Evolutionary conservation across 2,329 filamentous ascomycete genomes (phyloP).

Genomic region (Phaeosphaeriaceae sp.): DNA sequence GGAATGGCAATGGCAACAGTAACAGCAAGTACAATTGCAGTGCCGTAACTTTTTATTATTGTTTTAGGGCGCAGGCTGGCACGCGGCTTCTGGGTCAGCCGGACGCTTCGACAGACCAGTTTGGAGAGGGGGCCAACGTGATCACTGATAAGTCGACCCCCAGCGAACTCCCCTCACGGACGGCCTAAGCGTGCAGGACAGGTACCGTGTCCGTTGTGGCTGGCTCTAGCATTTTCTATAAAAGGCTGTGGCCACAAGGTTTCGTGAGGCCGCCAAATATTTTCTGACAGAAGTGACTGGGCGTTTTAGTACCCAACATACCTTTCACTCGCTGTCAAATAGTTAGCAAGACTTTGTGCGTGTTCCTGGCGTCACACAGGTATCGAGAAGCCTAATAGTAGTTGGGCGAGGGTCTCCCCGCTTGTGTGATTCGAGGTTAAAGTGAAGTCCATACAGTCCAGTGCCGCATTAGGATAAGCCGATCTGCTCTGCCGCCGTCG

Average conservation of each 20-base stretch:
- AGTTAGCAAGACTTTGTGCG: conserved; percentile 21
- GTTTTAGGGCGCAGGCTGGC: conserved; percentile 24
- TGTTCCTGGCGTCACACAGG: conserved; percentile 31
- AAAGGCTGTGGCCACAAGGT: conserved; percentile 13
- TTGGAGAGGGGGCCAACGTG: conserved; percentile 23
- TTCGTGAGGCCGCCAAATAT: conserved; percentile 8
- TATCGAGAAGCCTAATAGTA: conserved; percentile 18
- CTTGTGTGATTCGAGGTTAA: conserved; percentile 30
- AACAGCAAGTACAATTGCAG: conserved; percentile 11
- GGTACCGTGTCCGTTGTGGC: conserved; percentile 23
- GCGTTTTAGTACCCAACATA: conserved; percentile 20
- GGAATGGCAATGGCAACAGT: no score
- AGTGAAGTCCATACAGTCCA: conserved; percentile 12
- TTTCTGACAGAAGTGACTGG: conserved; percentile 15
- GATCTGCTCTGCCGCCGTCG: conserved; percentile 27
- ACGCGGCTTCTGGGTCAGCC: conserved; percentile 30
- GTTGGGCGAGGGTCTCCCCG: conserved; percentile 17
- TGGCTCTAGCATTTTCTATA: conserved; percentile 16
- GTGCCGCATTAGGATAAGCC: conserved; percentile 25
- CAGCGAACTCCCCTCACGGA: conserved; percentile 16
- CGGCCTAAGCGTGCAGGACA: no score
- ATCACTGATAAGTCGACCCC: conserved; percentile 26
- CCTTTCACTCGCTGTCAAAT: conserved; percentile 7
- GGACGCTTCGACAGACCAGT: conserved; percentile 15
- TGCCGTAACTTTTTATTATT: conserved; percentile 26